Conservation (phyloP, 1,284 basidiomycete genomes). For the Boletus mariae region DNA sequence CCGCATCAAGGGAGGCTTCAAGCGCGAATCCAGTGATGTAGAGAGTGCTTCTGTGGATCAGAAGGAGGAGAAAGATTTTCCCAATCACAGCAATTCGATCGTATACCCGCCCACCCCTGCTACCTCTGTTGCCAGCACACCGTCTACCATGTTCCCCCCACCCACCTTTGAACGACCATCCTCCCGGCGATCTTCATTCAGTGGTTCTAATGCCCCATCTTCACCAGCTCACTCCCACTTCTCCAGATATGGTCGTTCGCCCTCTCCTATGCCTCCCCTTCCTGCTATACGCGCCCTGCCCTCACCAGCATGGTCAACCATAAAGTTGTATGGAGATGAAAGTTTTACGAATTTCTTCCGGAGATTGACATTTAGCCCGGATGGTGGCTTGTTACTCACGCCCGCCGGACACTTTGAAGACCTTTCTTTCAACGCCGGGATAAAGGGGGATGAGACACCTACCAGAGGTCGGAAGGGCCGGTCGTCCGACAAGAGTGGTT, state of each 20-base stretch:
- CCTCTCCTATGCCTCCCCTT: slow-evolving; percentile 86
- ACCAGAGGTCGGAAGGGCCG: slow-evolving; percentile 53
- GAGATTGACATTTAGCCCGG: slow-evolving; percentile 89
- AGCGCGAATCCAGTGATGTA: slow-evolving; percentile 73
- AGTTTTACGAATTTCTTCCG: slow-evolving; percentile 96
- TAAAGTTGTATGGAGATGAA: slow-evolving; percentile 91
- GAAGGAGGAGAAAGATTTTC: slow-evolving; percentile 32
- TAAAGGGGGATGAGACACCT: slow-evolving; percentile 42
- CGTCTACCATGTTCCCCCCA: slow-evolving; percentile 71
- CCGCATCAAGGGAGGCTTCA: slow-evolving; percentile 42
- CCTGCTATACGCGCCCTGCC: slow-evolving; percentile 76
- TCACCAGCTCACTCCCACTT: slow-evolving; percentile 54
- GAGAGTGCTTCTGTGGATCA: slow-evolving; percentile 60
- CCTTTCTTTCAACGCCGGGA: slow-evolving; percentile 50
- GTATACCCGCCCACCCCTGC: slow-evolving; percentile 56
- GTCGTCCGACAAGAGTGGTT: slow-evolving; percentile 39
- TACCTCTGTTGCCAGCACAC: slow-evolving; percentile 53
- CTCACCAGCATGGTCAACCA: slow-evolving; percentile 47
- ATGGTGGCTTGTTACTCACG: slow-evolving; percentile 89
- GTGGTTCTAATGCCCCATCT: slow-evolving; percentile 71
- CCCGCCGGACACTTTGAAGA: slow-evolving; percentile 97
- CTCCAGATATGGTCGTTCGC: slow-evolving; percentile 73
- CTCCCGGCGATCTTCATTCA: slow-evolving; percentile 86
- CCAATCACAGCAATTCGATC: slow-evolving; percentile 32
- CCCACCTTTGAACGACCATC: slow-evolving; percentile 61